Base-by-base conservation (phyloP, 2,329 filamentous ascomycete genomes). In the Aschersonia sp. region DNA sequence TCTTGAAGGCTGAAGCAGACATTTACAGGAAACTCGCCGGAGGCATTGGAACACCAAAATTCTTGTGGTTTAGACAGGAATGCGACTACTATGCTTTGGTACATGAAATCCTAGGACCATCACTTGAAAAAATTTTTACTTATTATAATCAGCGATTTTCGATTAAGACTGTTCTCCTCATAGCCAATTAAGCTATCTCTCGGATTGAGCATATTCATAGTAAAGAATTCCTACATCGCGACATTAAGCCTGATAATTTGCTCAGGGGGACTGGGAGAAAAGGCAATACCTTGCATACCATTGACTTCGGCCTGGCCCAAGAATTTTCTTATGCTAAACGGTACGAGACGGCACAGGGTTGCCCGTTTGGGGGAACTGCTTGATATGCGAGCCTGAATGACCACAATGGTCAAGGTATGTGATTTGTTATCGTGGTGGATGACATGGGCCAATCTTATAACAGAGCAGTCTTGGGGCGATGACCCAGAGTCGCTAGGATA, bases 31-130 rank as follows among this genome's bases (percentile, higher is more conserved):
- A 77, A 29, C 85, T 98, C 44, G 92, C 92, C 48, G 92, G 92
- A 56, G 92, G 92, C 66, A 90, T 97, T 58, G 92, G 92, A 51
- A 97, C 98, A 55, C 92, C 92, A 45, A 95, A 95, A 62, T 92
- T 97, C 62, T 87, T 89, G 69, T 98, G 90, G 92, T 98, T 95
- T 68, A 92, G 92, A 57, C 95, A 89, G 51, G 92, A 98, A 71
- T 95, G 90, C 69, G 92, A 97, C 72, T 97, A 97, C 80, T 97
- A 97, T 70, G 92, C 90, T 66, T 95, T 98, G 89, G 92, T 98
- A 45, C 81, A 97, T 55, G 92, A 98, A 62, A 82, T 98, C 30
- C 84, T 98, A 49, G 92, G 92, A 35, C 92, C 92, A 55, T 92
- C 84, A 61, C 72, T 98, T 67, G 92, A 98, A 70, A 92, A 98